phyloP scores from a whole-genome alignment of 495 filamentous ascomycete species.

The Aspergillus wentii region DNA sequence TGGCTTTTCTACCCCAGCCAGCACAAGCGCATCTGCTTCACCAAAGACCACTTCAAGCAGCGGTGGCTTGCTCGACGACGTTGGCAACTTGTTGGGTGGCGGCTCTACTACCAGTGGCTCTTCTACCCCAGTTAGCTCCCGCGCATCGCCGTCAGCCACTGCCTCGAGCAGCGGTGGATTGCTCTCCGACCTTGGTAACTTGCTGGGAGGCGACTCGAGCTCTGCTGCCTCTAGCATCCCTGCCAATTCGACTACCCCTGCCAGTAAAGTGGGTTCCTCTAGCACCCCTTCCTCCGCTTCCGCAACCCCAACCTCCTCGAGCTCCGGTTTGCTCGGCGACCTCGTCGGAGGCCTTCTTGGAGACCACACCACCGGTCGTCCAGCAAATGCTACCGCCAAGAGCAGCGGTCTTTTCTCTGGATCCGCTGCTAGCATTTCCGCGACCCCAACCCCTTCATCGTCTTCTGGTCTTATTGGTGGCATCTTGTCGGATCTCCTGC shows the following conservation, averaged over 20 bases:
- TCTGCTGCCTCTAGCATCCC: background rate
- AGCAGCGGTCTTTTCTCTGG: too few species aligned
- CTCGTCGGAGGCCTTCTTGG: too few species aligned
- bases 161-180: background rate
- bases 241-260: background rate
- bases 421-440: too few species aligned
- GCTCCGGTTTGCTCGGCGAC: conserved; percentile 1
- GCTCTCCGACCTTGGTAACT: background rate
- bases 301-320: background rate
- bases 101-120: background rate
- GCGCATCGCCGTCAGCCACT: background rate
- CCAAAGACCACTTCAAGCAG: background rate
- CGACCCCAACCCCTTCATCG: background rate
- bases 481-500: conserved; percentile 5
- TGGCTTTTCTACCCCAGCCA: background rate
- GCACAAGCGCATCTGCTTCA: background rate
- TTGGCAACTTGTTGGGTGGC: background rate
- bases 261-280: background rate
- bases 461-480: conserved; percentile 1
- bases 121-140: background rate
- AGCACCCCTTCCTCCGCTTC: conserved; percentile 1
- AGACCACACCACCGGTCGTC: too few species aligned
- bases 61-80: background rate
- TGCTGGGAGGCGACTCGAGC: background rate
- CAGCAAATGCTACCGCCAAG: too few species aligned